These are phyloP conservation scores for Quercus mongolica DNA, from an alignment of 306 rosid species.

Conservation along the genomic window DNA sequence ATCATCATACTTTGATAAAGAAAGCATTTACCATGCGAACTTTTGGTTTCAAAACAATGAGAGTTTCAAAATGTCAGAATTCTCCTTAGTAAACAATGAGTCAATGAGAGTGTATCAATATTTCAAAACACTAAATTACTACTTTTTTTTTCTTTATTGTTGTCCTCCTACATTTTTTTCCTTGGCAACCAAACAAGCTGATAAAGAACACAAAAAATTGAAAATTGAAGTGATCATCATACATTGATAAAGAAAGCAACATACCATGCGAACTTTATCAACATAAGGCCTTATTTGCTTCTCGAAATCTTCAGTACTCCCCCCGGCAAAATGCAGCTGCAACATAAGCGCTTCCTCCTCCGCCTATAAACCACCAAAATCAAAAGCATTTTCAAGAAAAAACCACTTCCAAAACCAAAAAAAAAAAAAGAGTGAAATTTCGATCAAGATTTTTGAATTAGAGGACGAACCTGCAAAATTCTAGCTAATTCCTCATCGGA, in stretches of 20 bases:
- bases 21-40: slow-evolving; percentile 54
- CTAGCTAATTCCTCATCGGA: slow-evolving; percentile 76
- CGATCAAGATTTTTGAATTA: neutral
- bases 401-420: neutral
- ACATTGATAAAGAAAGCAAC: neutral
- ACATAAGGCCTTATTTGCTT: slow-evolving; percentile 43
- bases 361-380: slow-evolving; percentile 24
- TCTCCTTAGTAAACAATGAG: neutral
- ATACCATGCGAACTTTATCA: slow-evolving; percentile 62
- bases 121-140: neutral
- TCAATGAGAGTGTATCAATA: neutral
- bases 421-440: neutral
- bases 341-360: slow-evolving; percentile 72
- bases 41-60: slow-evolving; percentile 5
- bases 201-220: neutral
- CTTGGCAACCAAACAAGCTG: neutral
- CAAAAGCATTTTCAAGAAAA: neutral
- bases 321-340: slow-evolving; percentile 44
- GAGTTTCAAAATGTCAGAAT: neutral
- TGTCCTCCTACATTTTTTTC: neutral
- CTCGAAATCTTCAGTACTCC: slow-evolving; percentile 40
- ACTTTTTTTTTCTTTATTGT: neutral
- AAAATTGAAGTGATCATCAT: neutral
- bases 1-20: too few relatives aligned
- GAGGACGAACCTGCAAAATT: slow-evolving; percentile 51